A percentile compares a stretch with the other conserved stretches of the same genome.
Evolutionary conservation across 495 filamentous ascomycete genomes (phyloP).

Genomic region (Podospora anserina): DNA sequence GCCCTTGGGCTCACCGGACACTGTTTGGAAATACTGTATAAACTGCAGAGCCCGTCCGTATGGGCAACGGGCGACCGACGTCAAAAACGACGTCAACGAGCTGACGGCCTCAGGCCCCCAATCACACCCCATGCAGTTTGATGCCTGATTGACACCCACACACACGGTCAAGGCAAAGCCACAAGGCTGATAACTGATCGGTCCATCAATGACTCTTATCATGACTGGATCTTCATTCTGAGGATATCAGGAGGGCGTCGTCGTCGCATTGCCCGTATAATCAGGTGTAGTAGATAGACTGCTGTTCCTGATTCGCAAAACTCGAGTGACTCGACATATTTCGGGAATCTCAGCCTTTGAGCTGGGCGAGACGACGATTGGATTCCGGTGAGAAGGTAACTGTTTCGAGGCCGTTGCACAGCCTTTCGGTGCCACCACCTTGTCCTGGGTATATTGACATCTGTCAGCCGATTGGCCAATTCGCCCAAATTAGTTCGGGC

Average conservation of each 20-base stretch:
- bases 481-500: not conserved
- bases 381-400: not conserved
- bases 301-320: not conserved
- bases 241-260: not conserved
- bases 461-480: not conserved
- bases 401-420: not conserved
- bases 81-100: not conserved
- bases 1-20: not conserved
- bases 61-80: not conserved
- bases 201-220: not conserved
- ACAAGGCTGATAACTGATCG: conserved; percentile 5
- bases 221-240: not conserved
- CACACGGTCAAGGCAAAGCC: conserved; percentile 1
- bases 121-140: not conserved
- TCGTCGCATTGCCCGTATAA: too few relatives aligned
- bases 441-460: not conserved
- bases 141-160: not conserved
- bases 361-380: not conserved
- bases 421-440: not conserved
- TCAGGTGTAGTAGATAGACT: too few relatives aligned
- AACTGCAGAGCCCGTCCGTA: not conserved
- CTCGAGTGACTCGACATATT: not conserved
- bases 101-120: not conserved
- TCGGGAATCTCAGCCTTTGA: not conserved
- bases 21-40: not conserved